phyloP scores from a whole-genome alignment of 2,329 filamentous ascomycete species.

The Cercospora canescens region DNA sequence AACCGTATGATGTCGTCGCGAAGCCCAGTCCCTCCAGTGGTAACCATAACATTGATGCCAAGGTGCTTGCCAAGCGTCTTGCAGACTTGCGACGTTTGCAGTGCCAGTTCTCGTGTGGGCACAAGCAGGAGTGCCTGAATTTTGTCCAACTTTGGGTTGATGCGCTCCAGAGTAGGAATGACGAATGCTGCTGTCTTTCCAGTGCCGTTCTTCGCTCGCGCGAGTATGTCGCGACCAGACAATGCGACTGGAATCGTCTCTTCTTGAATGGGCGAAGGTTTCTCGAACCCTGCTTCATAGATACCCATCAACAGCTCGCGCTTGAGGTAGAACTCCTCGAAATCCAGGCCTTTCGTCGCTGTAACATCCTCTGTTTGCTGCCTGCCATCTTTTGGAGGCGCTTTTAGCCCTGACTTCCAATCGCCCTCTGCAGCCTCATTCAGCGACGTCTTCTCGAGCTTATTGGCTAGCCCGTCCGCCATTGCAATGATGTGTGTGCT shows the following conservation, averaged over 20 bases:
- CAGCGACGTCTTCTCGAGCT: conserved; percentile 57
- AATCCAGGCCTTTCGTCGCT: conserved; percentile 94
- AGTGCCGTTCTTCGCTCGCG: conserved; percentile 96
- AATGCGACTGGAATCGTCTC: conserved; percentile 96
- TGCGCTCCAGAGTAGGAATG: conserved; percentile 90
- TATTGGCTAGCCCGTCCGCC: conserved; percentile 54
- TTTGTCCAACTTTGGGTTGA: conserved; percentile 95
- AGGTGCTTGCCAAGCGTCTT: conserved; percentile 98
- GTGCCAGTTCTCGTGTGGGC: conserved; percentile 91
- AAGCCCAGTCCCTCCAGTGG: conserved; percentile 90
- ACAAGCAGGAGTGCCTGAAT: conserved; percentile 96
- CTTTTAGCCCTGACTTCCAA: conserved; percentile 73
- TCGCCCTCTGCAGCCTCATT: conserved; percentile 56
- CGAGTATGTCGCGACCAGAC: conserved; percentile 91
- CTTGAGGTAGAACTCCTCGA: conserved; percentile 95
- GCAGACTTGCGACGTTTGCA: conserved; percentile 99
- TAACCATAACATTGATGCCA: conserved; percentile 98
- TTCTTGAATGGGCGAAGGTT: conserved; percentile 98
- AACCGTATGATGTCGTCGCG: conserved; percentile 96
- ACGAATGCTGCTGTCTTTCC: conserved; percentile 98
- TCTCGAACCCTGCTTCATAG: conserved; percentile 98
- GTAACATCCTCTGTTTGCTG: conserved; percentile 96
- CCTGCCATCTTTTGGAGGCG: conserved; percentile 72
- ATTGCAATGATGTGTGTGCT: conserved; percentile 34
- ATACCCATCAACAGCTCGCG: conserved; percentile 97